Conservation (phyloP, 129 eudicot genomes). For the Chrysanthemum lavandulifolium region DNA sequence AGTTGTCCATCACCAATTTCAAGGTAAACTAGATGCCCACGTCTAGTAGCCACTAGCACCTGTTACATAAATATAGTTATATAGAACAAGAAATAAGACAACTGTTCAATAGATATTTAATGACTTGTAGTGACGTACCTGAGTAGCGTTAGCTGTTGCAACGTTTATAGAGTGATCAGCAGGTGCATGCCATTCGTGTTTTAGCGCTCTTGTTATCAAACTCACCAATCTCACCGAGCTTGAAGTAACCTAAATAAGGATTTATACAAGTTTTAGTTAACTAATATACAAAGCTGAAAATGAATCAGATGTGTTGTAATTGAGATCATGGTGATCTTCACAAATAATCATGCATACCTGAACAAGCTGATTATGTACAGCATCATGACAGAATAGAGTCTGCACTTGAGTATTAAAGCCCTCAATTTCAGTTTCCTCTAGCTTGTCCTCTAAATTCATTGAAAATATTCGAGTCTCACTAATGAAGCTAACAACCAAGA, state of each 20-base stretch:
- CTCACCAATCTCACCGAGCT: constrained; percentile 85
- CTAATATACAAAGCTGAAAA: not conserved
- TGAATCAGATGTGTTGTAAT: not conserved
- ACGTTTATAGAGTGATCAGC: constrained; percentile 82
- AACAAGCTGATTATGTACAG: constrained; percentile 73
- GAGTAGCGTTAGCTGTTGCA: constrained; percentile 92
- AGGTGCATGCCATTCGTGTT: constrained; percentile 82
- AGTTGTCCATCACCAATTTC: constrained; percentile 88
- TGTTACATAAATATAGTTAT: constrained; percentile 23
- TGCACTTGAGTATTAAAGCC: constrained; percentile 83
- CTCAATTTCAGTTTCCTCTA: constrained; percentile 91
- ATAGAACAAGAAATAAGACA: not conserved
- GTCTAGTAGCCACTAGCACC: constrained; percentile 92
- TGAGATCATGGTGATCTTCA: not conserved
- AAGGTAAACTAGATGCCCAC: constrained; percentile 90
- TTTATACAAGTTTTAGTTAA: constrained; percentile 7
- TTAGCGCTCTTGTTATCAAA: constrained; percentile 71
- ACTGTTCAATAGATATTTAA: too few relatives aligned
- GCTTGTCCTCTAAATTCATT: constrained; percentile 87
- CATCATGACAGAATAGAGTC: constrained; percentile 92
- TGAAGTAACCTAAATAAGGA: constrained; percentile 71
- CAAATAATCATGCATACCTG: constrained; percentile 49
- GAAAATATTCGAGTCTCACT: constrained; percentile 89
- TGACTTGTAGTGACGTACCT: constrained; percentile 41
- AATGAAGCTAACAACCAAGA: constrained; percentile 93